Evolutionary conservation across 352 stramenopile genomes (phyloP).

Genomic region (Globisporangium rhizosaccharum): DNA sequence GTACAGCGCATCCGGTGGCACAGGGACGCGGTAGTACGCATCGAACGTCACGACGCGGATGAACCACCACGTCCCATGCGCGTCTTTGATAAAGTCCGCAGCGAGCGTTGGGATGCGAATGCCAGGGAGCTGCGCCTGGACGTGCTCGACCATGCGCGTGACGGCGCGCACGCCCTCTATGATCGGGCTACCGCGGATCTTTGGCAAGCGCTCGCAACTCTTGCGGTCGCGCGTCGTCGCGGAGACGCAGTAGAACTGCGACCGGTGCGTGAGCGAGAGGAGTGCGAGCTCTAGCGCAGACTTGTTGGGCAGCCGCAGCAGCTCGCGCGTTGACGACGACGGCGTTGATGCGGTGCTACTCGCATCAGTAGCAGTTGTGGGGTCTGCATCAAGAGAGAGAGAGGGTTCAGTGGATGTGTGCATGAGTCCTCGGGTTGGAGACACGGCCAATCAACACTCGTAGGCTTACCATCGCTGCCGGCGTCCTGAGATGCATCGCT

Average conservation of each 20-base stretch:
- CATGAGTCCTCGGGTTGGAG: too few species aligned
- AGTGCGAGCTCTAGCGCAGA: conserved; percentile 14
- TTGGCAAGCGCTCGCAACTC: conserved; percentile 29
- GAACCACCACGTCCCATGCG: conserved; percentile 57
- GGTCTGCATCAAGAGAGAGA: not conserved
- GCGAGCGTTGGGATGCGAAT: conserved; percentile 55
- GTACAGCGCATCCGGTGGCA: conserved; percentile 22
- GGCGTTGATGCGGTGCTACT: not conserved
- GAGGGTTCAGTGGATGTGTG: too few species aligned
- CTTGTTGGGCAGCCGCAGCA: not conserved
- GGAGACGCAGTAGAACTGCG: conserved; percentile 36
- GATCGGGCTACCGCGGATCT: conserved; percentile 53
- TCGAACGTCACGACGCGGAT: conserved; percentile 55
- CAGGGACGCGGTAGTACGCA: conserved; percentile 27
- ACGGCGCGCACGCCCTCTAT: conserved; percentile 39
- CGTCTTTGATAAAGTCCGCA: conserved; percentile 70
- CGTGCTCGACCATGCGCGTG: conserved; percentile 57
- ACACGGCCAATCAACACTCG: not conserved
- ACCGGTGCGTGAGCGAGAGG: conserved; percentile 15
- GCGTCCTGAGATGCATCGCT: too few species aligned
- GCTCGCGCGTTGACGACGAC: not conserved
- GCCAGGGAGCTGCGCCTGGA: conserved; percentile 47
- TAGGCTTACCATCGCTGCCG: not conserved
- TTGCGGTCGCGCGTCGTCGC: conserved; percentile 28
- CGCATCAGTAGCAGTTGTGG: not conserved